phyloP scores from a whole-genome alignment of 2,329 filamentous ascomycete genomes.

The Cercospora sp. region DNA sequence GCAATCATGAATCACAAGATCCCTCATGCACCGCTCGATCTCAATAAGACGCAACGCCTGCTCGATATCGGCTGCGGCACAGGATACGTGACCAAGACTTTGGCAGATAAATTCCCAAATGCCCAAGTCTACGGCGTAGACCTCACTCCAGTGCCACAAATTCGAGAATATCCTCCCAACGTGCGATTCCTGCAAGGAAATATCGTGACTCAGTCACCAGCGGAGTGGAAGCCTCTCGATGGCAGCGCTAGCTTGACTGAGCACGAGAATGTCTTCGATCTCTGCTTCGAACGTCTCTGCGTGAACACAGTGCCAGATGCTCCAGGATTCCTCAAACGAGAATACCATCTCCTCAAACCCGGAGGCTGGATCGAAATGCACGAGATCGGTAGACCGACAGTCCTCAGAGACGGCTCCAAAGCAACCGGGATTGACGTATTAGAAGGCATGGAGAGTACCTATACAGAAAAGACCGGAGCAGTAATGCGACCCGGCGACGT shows the following conservation, averaged over 20 bases:
- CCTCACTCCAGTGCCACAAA: constrained; percentile 30
- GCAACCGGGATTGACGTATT: background rate
- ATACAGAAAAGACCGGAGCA: constrained; percentile 18
- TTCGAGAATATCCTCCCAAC: constrained; percentile 14
- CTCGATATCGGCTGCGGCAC: constrained; percentile 36
- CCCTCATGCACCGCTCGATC: constrained; percentile 24
- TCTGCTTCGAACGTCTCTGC: constrained; percentile 27
- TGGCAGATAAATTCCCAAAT: constrained; percentile 22
- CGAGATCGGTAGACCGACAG: constrained; percentile 3
- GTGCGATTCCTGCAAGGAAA: constrained; percentile 23
- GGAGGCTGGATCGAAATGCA: constrained; percentile 27
- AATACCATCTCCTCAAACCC: constrained; percentile 22
- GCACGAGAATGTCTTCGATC: constrained; percentile 18
- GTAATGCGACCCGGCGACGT: constrained; percentile 8
- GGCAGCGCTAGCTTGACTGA: background rate
- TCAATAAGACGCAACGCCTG: constrained; percentile 29
- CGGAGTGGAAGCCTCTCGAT: background rate
- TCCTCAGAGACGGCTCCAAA: no score
- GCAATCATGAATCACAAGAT: constrained; percentile 26
- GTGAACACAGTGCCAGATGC: constrained; percentile 22
- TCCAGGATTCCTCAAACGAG: constrained; percentile 17
- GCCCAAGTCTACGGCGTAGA: constrained; percentile 41
- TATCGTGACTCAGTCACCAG: constrained; percentile 9
- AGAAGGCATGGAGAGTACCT: background rate
- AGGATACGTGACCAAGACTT: constrained; percentile 31